Evolutionary conservation across 768 basidiomycete species (phyloP).

Genomic region (Podaxis rugospora): DNA sequence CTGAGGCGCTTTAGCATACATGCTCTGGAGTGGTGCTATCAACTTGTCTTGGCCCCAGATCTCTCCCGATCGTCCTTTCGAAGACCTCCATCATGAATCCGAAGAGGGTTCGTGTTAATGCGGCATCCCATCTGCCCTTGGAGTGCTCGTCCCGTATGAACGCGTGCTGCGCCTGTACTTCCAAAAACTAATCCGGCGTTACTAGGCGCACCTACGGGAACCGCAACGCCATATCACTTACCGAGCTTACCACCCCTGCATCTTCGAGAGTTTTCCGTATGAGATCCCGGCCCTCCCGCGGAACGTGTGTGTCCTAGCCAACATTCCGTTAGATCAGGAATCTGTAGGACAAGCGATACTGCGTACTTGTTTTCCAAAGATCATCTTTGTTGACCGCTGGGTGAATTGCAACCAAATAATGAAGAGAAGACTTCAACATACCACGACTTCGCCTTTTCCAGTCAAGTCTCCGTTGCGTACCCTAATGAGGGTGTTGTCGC

Average conservation of each 20-base stretch:
- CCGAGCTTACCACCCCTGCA: slow-evolving; percentile 64
- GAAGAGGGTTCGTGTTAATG: slow-evolving; percentile 77
- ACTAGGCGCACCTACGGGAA: not conserved
- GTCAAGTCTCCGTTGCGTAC: slow-evolving; percentile 73
- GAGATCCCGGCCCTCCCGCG: slow-evolving; percentile 78
- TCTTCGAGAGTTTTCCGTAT: slow-evolving; percentile 84
- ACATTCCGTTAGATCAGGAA: not conserved
- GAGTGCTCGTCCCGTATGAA: slow-evolving; percentile 91
- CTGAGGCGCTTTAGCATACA: slow-evolving; percentile 51
- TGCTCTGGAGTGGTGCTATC: slow-evolving; percentile 58
- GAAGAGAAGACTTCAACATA: slow-evolving; percentile 29
- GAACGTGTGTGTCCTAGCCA: slow-evolving; percentile 85
- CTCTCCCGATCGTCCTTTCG: slow-evolving; percentile 79
- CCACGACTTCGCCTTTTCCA: slow-evolving; percentile 80
- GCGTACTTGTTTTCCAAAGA: slow-evolving; percentile 88
- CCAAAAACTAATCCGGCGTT: slow-evolving; percentile 60
- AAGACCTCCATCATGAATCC: slow-evolving; percentile 92
- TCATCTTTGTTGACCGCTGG: slow-evolving; percentile 50
- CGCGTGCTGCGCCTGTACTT: slow-evolving; percentile 96
- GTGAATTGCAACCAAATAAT: not conserved
- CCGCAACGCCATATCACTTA: slow-evolving; percentile 29
- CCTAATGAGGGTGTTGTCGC: slow-evolving; percentile 74
- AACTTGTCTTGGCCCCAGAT: slow-evolving; percentile 66
- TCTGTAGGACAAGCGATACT: not conserved
- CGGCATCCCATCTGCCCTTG: slow-evolving; percentile 96